Conservation (phyloP, 1,139 yeast genomes). For the Saccharomyces hybrid region DNA sequence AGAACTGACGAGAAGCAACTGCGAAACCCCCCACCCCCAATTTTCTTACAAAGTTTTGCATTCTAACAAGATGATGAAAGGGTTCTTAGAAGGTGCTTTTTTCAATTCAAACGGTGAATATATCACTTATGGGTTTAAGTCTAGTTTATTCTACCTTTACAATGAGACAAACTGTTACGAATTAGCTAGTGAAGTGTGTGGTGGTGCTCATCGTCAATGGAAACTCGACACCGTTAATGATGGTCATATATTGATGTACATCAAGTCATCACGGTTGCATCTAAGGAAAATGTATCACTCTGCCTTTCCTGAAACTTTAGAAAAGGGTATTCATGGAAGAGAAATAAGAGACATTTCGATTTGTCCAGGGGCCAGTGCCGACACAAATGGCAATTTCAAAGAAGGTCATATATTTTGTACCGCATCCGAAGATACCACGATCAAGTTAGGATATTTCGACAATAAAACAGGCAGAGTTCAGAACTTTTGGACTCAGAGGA, state of each 20-base stretch:
- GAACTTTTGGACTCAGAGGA: constrained; percentile 57
- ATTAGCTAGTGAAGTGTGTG: constrained; percentile 66
- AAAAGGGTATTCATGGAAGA: constrained; percentile 79
- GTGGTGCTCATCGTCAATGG: constrained; percentile 91
- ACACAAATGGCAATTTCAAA: constrained; percentile 16
- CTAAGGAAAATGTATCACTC: constrained; percentile 30
- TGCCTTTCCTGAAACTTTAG: constrained; percentile 31
- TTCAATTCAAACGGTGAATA: constrained; percentile 43
- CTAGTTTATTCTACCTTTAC: constrained; percentile 71
- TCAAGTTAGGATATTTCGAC: constrained; percentile 46
- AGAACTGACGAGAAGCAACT: constrained; percentile 7
- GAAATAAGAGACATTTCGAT: constrained; percentile 67
- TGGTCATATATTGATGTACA: constrained; percentile 39
- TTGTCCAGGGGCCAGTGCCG: constrained; percentile 20
- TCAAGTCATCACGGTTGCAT: constrained; percentile 45
- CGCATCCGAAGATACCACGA: constrained; percentile 85
- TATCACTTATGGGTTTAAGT: constrained; percentile 72
- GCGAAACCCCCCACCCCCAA: constrained; percentile 2
- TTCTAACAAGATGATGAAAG: constrained; percentile 60
- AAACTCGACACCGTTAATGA: constrained; percentile 22
- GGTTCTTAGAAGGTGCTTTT: constrained; percentile 69
- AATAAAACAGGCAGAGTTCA: constrained; percentile 36
- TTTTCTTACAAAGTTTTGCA: constrained; percentile 36
- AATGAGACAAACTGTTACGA: constrained; percentile 75
- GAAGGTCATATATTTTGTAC: constrained; percentile 45